These are phyloP conservation scores for Salvia miltiorrhiza DNA, from an alignment of 257 asterid genomes.

Conservation along the genomic window DNA sequence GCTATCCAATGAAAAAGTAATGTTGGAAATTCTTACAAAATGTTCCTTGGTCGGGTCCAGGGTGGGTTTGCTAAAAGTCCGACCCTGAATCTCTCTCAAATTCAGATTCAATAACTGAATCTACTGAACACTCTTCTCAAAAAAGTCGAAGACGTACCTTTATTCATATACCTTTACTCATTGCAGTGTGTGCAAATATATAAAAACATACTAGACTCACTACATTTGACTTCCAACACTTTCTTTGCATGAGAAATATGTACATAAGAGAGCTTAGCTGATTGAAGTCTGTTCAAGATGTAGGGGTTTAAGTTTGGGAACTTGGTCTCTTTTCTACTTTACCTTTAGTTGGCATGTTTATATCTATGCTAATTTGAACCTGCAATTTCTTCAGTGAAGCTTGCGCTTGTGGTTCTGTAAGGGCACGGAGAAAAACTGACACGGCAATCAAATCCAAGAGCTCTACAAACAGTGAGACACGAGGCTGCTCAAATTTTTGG, in stretches of 20 bases:
- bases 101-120: too few species aligned
- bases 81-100: too few species aligned
- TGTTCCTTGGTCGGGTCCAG: not conserved
- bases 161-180: too few species aligned
- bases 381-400: slow-evolving; percentile 39
- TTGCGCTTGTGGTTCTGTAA: slow-evolving; percentile 17
- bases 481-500: slow-evolving; percentile 38
- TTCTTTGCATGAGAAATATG: not conserved
- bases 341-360: not conserved
- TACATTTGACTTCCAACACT: not conserved
- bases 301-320: not conserved
- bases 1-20: too few species aligned
- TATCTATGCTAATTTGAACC: slow-evolving; percentile 6
- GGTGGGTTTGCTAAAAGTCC: too few species aligned
- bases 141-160: too few species aligned
- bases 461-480: slow-evolving; percentile 27
- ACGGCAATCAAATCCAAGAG: slow-evolving; percentile 24
- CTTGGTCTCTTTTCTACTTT: not conserved
- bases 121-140: too few species aligned
- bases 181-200: too few species aligned
- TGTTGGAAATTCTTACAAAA: too few species aligned
- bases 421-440: slow-evolving; percentile 24
- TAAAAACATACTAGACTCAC: not conserved
- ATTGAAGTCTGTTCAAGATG: not conserved
- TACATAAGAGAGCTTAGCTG: not conserved